Evolutionary conservation across 169 alveolate species (phyloP).

Genomic region (Eimeria falciformis): DNA sequence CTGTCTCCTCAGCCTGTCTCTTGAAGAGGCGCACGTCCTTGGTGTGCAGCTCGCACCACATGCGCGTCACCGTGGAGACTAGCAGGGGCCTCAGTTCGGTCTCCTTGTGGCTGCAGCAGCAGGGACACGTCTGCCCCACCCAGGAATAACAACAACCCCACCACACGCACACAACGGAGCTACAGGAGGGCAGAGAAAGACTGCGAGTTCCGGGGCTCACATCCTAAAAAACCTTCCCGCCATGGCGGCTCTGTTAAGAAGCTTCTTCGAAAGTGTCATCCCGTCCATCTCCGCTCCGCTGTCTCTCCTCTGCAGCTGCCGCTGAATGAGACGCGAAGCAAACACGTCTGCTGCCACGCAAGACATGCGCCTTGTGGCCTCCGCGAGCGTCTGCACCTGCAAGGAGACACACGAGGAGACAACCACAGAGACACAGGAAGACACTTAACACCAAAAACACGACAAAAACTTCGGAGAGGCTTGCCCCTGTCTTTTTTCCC

Average conservation of each 20-base stretch:
- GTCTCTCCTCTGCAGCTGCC: slow-evolving; percentile 65
- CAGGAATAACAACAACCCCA: background rate
- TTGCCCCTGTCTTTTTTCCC: background rate
- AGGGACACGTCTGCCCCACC: background rate
- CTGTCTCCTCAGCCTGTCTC: background rate
- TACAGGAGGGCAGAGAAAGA: background rate
- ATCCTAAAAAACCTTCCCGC: slow-evolving; percentile 64
- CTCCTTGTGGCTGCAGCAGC: slow-evolving; percentile 62
- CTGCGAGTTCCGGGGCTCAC: background rate
- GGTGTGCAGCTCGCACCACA: slow-evolving; percentile 66
- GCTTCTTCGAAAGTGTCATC: slow-evolving; percentile 29
- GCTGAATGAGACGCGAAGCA: slow-evolving; percentile 63
- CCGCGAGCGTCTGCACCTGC: slow-evolving; percentile 71
- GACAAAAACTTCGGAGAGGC: no score
- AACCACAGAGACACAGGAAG: background rate
- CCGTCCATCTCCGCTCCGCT: slow-evolving; percentile 29
- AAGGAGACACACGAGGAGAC: background rate
- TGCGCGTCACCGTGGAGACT: slow-evolving; percentile 62
- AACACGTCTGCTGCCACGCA: slow-evolving; percentile 68
- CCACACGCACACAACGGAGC: background rate
- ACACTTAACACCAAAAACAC: no score
- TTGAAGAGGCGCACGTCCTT: background rate
- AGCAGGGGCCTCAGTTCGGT: slow-evolving; percentile 72
- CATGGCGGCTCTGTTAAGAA: slow-evolving; percentile 60
- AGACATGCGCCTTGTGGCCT: slow-evolving; percentile 51